phyloP scores from a whole-genome alignment of 305 asterid species.

The Coffea humblotiana region DNA sequence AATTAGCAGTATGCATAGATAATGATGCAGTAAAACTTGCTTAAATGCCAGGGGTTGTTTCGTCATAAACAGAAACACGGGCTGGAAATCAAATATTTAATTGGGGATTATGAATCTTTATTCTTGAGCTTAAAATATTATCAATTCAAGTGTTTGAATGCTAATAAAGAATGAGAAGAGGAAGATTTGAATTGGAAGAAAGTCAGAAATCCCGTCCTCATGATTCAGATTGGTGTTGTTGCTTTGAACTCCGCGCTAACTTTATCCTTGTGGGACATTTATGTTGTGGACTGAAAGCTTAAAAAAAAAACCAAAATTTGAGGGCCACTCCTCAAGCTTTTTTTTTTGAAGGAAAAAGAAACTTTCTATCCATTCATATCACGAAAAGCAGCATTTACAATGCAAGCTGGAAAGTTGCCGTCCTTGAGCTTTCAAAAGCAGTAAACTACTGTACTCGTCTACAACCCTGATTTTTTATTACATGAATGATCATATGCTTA shows the following conservation, averaged over 20 bases:
- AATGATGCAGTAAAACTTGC: not conserved
- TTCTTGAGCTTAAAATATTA: not conserved
- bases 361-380: too few relatives aligned
- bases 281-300: not conserved
- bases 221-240: not conserved
- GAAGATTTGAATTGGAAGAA: not conserved
- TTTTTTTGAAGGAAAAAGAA: too few relatives aligned
- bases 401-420: not conserved
- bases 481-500: not conserved
- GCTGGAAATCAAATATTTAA: not conserved
- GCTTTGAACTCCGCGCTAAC: constrained; percentile 8
- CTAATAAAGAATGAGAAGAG: not conserved
- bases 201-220: not conserved
- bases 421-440: not conserved
- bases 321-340: not conserved
- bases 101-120: not conserved
- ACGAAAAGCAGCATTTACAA: not conserved
- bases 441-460: too few relatives aligned
- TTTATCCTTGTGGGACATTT: not conserved
- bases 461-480: not conserved
- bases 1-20: not conserved
- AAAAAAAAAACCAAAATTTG: not conserved
- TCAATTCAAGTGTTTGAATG: not conserved
- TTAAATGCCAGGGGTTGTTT: not conserved
- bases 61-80: not conserved